These are phyloP conservation scores for Cenchrus americanus DNA, from an alignment of 176 grass and related monocot species.

Conservation along the genomic window DNA sequence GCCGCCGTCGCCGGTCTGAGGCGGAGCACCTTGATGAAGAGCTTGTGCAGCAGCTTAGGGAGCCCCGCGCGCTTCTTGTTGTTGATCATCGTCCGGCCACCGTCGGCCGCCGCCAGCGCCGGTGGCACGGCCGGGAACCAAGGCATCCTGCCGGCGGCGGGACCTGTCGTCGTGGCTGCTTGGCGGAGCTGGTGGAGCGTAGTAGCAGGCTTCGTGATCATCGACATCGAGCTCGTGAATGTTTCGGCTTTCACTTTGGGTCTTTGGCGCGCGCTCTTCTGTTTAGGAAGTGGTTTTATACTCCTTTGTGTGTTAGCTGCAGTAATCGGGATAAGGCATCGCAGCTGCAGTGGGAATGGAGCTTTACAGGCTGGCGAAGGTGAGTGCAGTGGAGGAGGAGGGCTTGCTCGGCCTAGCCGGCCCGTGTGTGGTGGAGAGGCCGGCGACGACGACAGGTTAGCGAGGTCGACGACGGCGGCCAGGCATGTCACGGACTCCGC, in stretches of 20 bases:
- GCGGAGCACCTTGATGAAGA: slow-evolving; percentile 60
- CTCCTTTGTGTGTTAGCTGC: not conserved
- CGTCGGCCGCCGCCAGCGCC: slow-evolving; percentile 28
- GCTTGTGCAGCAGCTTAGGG: slow-evolving; percentile 56
- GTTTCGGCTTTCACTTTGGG: not conserved
- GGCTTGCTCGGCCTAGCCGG: not conserved
- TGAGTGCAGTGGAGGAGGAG: not conserved
- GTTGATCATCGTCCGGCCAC: not conserved
- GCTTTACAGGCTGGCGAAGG: slow-evolving; percentile 38
- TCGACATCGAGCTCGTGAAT: not conserved
- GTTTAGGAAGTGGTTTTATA: slow-evolving; percentile 13
- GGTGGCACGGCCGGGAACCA: slow-evolving; percentile 33
- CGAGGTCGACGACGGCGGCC: too few relatives aligned
- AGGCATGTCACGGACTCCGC: not conserved
- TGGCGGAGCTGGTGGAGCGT: not conserved
- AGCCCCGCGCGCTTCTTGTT: slow-evolving; percentile 49
- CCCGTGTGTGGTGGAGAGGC: not conserved
- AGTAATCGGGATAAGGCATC: slow-evolving; percentile 10
- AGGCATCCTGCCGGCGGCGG: not conserved
- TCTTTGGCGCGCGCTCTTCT: not conserved
- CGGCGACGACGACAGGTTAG: not conserved
- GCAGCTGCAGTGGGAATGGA: not conserved
- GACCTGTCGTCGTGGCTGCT: not conserved
- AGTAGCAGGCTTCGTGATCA: not conserved
- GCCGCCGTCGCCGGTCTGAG: slow-evolving; percentile 18